These are phyloP conservation scores for Zymoseptoria passerinii DNA, from an alignment of 2,329 filamentous ascomycete genomes.

Conservation along the genomic window DNA sequence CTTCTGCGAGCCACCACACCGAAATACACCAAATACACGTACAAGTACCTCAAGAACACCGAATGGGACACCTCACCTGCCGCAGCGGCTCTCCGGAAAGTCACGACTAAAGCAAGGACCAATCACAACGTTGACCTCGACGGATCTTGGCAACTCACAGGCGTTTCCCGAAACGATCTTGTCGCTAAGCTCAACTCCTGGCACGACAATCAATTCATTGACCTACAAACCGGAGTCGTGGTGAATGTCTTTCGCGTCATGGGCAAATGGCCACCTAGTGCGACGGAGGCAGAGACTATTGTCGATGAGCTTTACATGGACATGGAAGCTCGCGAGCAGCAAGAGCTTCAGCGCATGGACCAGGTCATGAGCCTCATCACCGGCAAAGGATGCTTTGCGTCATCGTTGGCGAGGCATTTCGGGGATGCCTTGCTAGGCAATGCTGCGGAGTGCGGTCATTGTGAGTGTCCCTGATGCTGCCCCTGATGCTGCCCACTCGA, in stretches of 20 bases:
- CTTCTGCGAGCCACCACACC: slow-evolving; percentile 50
- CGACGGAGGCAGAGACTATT: slow-evolving; percentile 38
- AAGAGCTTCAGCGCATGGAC: slow-evolving; percentile 45
- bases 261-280: slow-evolving; percentile 37
- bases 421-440: slow-evolving; percentile 44
- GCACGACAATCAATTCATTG: slow-evolving; percentile 42
- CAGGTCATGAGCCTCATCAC: slow-evolving; percentile 49
- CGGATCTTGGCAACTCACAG: slow-evolving; percentile 25
- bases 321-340: slow-evolving; percentile 46
- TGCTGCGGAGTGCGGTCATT: slow-evolving; percentile 44
- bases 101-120: slow-evolving; percentile 36
- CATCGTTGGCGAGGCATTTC: slow-evolving; percentile 48
- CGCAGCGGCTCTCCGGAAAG: slow-evolving; percentile 38
- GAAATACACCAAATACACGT: slow-evolving; percentile 51
- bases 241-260: slow-evolving; percentile 48
- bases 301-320: slow-evolving; percentile 42
- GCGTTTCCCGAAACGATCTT: slow-evolving; percentile 39
- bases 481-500: too few relatives aligned
- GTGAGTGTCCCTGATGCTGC: neutral
- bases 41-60: slow-evolving; percentile 30
- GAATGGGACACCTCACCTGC: slow-evolving; percentile 35
- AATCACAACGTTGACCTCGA: slow-evolving; percentile 45
- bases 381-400: slow-evolving; percentile 44
- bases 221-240: slow-evolving; percentile 46
- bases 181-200: slow-evolving; percentile 49